Evolutionary conservation across 768 basidiomycete species (phyloP).

Genomic region (Xanthoconium purpureum): DNA sequence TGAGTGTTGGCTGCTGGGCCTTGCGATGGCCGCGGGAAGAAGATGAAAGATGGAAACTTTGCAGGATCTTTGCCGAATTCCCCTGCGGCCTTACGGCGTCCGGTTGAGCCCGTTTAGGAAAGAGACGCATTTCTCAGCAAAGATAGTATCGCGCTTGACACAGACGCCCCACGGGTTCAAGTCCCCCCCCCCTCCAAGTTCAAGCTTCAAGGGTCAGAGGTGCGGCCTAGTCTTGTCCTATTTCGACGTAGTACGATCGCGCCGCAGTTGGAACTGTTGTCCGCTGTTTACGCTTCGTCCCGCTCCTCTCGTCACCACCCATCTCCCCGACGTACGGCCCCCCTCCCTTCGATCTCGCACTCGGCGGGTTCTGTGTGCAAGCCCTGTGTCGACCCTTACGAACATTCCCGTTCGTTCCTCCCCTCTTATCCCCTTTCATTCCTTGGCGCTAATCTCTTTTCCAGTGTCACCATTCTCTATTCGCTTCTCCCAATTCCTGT

Average conservation of each 20-base stretch:
- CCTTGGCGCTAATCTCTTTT: background rate
- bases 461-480: background rate
- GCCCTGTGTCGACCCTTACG: conserved; percentile 9
- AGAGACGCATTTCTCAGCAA: conserved; percentile 1
- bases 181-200: too few relatives aligned
- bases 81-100: too few relatives aligned
- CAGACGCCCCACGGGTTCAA: background rate
- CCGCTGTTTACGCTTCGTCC: conserved; percentile 16
- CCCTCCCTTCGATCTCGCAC: conserved; percentile 4
- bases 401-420: background rate
- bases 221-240: background rate
- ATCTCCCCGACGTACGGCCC: background rate
- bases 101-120: too few relatives aligned
- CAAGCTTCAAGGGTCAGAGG: background rate
- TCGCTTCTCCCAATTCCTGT: background rate
- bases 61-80: too few relatives aligned
- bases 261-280: conserved; percentile 16
- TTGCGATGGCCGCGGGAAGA: too few relatives aligned
- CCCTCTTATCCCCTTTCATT: background rate
- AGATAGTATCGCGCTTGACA: background rate
- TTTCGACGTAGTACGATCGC: background rate
- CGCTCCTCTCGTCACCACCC: background rate
- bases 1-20: too few relatives aligned
- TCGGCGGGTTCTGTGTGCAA: conserved; percentile 18
- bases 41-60: too few relatives aligned